These are phyloP conservation scores for Populus hybrid DNA, from an alignment of 441 rosid species.

Conservation along the genomic window DNA sequence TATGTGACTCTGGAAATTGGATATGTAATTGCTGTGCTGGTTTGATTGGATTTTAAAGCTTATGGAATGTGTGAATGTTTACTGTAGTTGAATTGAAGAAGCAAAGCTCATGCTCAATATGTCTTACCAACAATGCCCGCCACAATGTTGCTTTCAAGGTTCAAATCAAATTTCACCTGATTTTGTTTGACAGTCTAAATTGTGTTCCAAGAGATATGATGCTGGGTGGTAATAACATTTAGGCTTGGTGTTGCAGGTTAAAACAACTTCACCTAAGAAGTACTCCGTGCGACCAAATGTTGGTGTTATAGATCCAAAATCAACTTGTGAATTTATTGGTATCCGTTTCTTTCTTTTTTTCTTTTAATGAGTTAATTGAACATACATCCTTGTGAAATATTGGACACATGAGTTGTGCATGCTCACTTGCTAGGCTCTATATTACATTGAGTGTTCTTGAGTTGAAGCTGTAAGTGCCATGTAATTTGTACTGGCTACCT, in stretches of 20 bases:
- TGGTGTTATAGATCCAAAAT: constrained; percentile 62
- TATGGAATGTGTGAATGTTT: not conserved
- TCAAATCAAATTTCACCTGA: constrained; percentile 1
- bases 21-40: not conserved
- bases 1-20: not conserved
- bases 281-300: constrained; percentile 83
- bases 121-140: constrained; percentile 51
- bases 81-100: constrained; percentile 71
- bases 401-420: not conserved
- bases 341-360: constrained; percentile 4
- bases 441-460: not conserved
- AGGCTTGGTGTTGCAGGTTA: constrained; percentile 47
- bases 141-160: constrained; percentile 88
- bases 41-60: constrained; percentile 3
- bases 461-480: not conserved
- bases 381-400: not conserved
- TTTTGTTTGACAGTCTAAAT: constrained; percentile 6
- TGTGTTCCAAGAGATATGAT: not conserved
- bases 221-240: constrained; percentile 11
- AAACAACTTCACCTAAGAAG: constrained; percentile 85
- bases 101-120: constrained; percentile 67
- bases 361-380: not conserved
- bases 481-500: not conserved
- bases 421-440: not conserved
- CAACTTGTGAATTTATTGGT: constrained; percentile 64